These are phyloP conservation scores for Gnetum montanum DNA, from an alignment of 75 land plant species.

Conservation along the genomic window DNA sequence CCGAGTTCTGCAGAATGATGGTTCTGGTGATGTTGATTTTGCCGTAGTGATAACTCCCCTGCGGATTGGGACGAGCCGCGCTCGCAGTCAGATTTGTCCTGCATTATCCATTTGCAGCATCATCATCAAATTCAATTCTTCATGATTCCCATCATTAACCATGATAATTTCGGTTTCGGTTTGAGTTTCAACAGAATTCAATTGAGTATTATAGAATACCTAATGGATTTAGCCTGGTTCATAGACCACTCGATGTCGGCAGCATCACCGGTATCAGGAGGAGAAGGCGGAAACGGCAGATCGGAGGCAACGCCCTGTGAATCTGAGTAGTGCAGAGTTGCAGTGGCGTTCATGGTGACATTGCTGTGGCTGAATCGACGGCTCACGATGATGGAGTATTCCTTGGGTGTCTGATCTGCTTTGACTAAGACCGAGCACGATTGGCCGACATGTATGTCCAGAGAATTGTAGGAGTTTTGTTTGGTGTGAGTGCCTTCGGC, in stretches of 20 bases:
- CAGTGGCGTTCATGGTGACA: not conserved
- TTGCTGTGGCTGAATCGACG: too few relatives aligned
- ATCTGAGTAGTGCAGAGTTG: slow-evolving; percentile 51
- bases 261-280: slow-evolving; percentile 53
- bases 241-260: slow-evolving; percentile 66
- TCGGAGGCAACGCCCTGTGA: slow-evolving; percentile 34
- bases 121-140: not conserved
- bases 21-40: slow-evolving; percentile 41
- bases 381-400: too few relatives aligned
- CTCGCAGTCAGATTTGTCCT: slow-evolving; percentile 70
- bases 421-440: too few relatives aligned
- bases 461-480: too few relatives aligned
- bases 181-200: not conserved
- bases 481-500: too few relatives aligned
- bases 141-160: not conserved
- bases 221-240: slow-evolving; percentile 50
- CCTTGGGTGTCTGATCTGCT: slow-evolving; percentile 18
- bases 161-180: not conserved
- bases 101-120: too few relatives aligned
- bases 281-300: too few relatives aligned
- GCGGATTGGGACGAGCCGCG: slow-evolving; percentile 75
- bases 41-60: slow-evolving; percentile 72
- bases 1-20: slow-evolving; percentile 27
- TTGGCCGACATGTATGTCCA: slow-evolving; percentile 65
- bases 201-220: slow-evolving; percentile 17